Evolutionary conservation across 1,284 basidiomycete species (phyloP).

Genomic region (Tilletia horrida): DNA sequence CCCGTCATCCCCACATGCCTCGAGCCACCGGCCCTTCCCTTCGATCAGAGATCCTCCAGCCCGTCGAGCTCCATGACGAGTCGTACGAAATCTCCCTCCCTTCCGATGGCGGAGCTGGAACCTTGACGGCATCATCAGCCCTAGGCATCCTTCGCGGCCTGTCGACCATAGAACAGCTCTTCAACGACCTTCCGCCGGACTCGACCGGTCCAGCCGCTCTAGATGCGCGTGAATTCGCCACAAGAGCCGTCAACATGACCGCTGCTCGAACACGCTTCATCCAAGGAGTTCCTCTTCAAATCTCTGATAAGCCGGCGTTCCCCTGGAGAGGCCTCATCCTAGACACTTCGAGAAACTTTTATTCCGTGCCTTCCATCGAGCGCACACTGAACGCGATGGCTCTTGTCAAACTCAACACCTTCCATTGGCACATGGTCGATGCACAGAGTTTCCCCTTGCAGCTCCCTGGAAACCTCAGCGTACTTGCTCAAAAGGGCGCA

Average conservation of each 20-base stretch:
- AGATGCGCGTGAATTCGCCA: neutral
- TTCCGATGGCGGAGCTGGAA: constrained; percentile 63
- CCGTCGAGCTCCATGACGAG: constrained; percentile 65
- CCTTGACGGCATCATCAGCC: constrained; percentile 67
- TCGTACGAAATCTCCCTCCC: constrained; percentile 68
- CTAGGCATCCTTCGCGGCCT: constrained; percentile 76
- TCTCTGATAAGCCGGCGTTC: constrained; percentile 57
- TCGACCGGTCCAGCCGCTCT: neutral
- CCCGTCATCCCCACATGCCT: constrained; percentile 4
- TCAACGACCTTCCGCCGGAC: constrained; percentile 49
- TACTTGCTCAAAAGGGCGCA: constrained; percentile 68
- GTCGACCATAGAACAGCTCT: constrained; percentile 74
- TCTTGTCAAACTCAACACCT: constrained; percentile 70
- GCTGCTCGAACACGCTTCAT: constrained; percentile 55
- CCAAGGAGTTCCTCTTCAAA: constrained; percentile 57
- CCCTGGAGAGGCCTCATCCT: constrained; percentile 69
- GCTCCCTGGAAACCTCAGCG: constrained; percentile 62
- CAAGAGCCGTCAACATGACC: neutral
- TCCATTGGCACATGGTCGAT: constrained; percentile 75
- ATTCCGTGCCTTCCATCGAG: constrained; percentile 62
- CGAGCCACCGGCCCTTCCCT: constrained; percentile 17
- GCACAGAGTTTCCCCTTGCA: constrained; percentile 66
- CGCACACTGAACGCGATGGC: constrained; percentile 79
- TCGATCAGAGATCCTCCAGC: constrained; percentile 62
- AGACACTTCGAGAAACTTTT: constrained; percentile 71